Base-by-base conservation (phyloP, 2,329 filamentous ascomycete species). In the Pestalotiopsis sp. region DNA sequence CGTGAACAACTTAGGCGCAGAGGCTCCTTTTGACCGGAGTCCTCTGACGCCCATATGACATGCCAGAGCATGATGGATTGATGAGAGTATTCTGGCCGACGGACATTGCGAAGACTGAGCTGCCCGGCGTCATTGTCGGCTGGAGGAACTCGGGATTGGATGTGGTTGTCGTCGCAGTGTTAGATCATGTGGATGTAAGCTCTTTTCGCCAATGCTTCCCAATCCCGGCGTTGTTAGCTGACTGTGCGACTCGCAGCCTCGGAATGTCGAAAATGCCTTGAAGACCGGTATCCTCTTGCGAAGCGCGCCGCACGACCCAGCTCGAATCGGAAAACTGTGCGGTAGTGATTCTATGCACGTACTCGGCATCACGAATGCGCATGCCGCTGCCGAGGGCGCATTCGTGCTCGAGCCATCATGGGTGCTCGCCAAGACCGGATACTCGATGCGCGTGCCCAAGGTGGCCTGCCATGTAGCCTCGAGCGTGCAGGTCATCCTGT, bases 81-180 rank as follows among this genome's bases (percentile, higher is more conserved):
- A 94, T 98, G 91, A 94, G 96, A 85, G 91, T 99, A 84, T 98
- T 99, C 85, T 99, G 96, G 96, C 97, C 96, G 76, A 92, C 92
- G 77, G 95, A 97, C 82, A 90, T 93, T 77, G 87, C 88, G 67
- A 87, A 86, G 80, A 92, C 91, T 67, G 88, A 90, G 73, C 86
- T 88, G 68, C 89, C 93, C 57, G 96, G 95, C 59, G 93, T 98
- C 70, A 90, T 99, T 72, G 93, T 99, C 61, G 96, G 96, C 77
- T 99, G 95, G 94, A 90, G 92, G 76, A 99, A 99, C 80, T 98
- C 95, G 49, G 91, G 92, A 62, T 85, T 94, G 66, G 96, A 99
- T 81, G 85, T 98, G 61, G 92, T 98, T 76, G 95, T 98, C 49
- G 90, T 98, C 64, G 91, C 94, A 31, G 89, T 98, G 61, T 83